Conservation (phyloP, 23 red algal genomes). For the Porphyridium purpureum region DNA sequence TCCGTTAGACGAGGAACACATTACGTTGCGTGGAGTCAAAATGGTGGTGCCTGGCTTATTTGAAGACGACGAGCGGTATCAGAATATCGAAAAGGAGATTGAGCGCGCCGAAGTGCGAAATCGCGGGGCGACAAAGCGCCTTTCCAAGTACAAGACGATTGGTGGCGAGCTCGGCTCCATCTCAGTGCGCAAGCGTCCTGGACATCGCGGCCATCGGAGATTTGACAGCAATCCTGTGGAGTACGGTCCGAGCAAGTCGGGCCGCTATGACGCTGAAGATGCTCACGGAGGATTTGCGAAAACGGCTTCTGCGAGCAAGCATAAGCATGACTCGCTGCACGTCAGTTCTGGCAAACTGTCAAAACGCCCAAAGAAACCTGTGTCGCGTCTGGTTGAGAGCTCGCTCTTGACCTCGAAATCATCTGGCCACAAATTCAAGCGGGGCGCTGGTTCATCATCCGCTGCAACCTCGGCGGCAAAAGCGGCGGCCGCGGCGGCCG, state of each 20-base stretch:
- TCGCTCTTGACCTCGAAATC: too few species aligned
- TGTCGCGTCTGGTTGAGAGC: too few species aligned
- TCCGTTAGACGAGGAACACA: constrained; percentile 14
- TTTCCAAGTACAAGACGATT: too few species aligned
- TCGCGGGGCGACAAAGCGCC: constrained; percentile 36
- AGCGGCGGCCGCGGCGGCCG: neutral
- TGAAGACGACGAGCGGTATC: constrained; percentile 29
- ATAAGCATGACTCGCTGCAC: too few species aligned
- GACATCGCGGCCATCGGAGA: neutral
- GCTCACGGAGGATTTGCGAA: neutral
- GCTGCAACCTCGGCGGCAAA: neutral
- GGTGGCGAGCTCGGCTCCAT: constrained; percentile 69
- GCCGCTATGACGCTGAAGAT: neutral
- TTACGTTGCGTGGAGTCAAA: constrained; percentile 27
- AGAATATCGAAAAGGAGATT: constrained; percentile 35
- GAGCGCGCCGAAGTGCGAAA: constrained; percentile 50
- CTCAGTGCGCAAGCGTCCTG: constrained; percentile 5
- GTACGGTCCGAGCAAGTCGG: too few species aligned
- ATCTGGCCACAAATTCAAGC: too few species aligned
- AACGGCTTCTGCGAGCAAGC: neutral
- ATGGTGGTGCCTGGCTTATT: constrained; percentile 31
- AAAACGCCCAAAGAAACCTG: too few species aligned
- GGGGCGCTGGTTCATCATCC: too few species aligned
- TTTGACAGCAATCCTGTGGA: too few species aligned
- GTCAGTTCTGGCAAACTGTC: too few species aligned